phyloP scores from a whole-genome alignment of 352 stramenopile species.

The Phytophthora cajani region DNA sequence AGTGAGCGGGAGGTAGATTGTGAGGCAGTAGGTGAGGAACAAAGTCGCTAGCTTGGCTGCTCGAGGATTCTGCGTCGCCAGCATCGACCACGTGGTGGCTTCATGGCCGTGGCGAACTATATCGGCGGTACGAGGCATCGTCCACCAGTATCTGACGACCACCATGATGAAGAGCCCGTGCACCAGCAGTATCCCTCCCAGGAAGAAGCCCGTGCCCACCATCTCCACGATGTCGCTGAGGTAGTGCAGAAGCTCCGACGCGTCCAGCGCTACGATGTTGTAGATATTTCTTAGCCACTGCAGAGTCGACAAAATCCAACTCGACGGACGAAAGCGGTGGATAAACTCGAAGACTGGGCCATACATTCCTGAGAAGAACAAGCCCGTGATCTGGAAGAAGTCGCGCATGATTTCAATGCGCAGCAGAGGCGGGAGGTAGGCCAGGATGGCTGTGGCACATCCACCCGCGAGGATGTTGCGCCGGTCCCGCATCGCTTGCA shows the following conservation, averaged over 20 bases:
- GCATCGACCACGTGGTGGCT: constrained; percentile 1
- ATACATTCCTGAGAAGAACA: background rate
- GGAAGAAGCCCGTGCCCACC: background rate
- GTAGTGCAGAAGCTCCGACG: background rate
- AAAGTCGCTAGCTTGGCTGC: background rate
- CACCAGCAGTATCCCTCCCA: background rate
- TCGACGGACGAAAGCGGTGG: background rate
- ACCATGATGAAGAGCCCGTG: constrained; percentile 4
- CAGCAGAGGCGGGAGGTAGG: background rate
- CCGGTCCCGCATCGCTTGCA: background rate
- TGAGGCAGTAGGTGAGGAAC: constrained; percentile 2
- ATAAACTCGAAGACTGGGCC: constrained; percentile 2
- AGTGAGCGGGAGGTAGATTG: background rate
- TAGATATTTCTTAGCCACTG: background rate
- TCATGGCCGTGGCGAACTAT: background rate
- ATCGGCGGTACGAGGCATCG: background rate
- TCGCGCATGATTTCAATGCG: constrained; percentile 1
- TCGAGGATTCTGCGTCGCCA: background rate
- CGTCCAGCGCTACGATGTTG: constrained; percentile 1
- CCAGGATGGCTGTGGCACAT: background rate
- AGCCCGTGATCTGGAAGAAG: background rate
- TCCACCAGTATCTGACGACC: constrained; percentile 1
- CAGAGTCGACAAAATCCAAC: background rate
- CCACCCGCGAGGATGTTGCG: background rate
- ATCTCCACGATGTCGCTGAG: background rate